Evolutionary conservation across 2,329 filamentous ascomycete genomes (phyloP).

Genomic region (Huntiella decipiens): DNA sequence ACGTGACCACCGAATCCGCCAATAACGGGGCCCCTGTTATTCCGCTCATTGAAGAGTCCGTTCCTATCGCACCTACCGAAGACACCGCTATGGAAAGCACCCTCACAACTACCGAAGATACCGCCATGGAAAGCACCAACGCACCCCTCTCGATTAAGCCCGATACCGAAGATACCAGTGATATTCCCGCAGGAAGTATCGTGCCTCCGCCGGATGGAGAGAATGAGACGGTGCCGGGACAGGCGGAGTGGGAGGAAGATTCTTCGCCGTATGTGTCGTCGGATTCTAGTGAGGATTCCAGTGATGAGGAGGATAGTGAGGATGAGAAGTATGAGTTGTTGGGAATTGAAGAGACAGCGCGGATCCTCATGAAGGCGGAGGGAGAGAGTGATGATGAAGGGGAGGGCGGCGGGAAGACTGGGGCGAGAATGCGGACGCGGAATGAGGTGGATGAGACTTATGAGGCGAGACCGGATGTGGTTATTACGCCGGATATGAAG

Average conservation of each 20-base stretch:
- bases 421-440: slow-evolving; percentile 48
- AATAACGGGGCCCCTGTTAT: background rate
- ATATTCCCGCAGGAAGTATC: background rate
- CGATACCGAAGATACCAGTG: background rate
- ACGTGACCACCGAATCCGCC: background rate
- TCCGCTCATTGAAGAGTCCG: background rate
- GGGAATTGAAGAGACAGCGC: slow-evolving; percentile 63
- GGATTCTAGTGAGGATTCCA: slow-evolving; percentile 39
- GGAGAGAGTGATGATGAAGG: slow-evolving; percentile 60
- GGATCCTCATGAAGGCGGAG: slow-evolving; percentile 69
- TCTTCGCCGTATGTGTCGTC: slow-evolving; percentile 57
- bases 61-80: background rate
- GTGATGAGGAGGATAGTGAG: slow-evolving; percentile 38
- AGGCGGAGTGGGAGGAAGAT: slow-evolving; percentile 71
- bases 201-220: background rate
- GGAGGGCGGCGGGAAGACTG: slow-evolving; percentile 18
- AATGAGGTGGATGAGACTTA: slow-evolving; percentile 55
- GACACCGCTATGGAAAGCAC: background rate
- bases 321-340: slow-evolving; percentile 53
- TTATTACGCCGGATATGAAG: slow-evolving; percentile 57
- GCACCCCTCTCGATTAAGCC: background rate
- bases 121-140: background rate
- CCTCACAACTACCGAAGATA: background rate
- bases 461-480: slow-evolving; percentile 56
- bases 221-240: slow-evolving; percentile 16